These are phyloP conservation scores for Neonectria faginata DNA, from an alignment of 2,329 filamentous ascomycete genomes.

Conservation along the genomic window DNA sequence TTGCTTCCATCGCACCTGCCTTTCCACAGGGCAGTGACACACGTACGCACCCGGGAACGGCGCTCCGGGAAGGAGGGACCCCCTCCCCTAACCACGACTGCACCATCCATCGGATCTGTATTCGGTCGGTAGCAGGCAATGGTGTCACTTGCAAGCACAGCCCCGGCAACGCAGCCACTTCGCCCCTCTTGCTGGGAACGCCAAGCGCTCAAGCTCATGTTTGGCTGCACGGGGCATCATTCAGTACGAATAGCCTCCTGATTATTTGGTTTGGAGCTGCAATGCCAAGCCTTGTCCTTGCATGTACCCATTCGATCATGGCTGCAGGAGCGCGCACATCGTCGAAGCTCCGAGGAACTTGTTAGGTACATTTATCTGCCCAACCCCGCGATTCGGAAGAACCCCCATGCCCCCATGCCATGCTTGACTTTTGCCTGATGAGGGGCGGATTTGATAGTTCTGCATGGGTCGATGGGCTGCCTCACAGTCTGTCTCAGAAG, in stretches of 20 bases:
- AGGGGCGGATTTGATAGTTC: background rate
- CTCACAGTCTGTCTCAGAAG: slow-evolving; percentile 19
- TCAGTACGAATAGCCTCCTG: background rate
- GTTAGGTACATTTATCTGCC: background rate
- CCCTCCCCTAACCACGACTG: slow-evolving; percentile 3
- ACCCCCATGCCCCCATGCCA: background rate
- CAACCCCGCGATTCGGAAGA: slow-evolving; percentile 20
- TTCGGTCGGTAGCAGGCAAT: slow-evolving; percentile 7
- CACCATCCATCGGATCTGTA: background rate
- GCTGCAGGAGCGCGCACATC: slow-evolving; percentile 1
- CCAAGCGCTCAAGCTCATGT: slow-evolving; percentile 4
- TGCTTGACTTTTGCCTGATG: background rate
- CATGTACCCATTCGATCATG: background rate
- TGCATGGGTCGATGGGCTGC: slow-evolving; percentile 14
- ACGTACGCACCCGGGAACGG: background rate
- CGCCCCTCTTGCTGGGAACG: slow-evolving; percentile 18
- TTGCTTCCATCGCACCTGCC: background rate
- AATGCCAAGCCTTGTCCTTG: slow-evolving; percentile 10
- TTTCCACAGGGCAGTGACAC: background rate
- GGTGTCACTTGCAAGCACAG: slow-evolving; percentile 26
- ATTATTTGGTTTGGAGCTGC: background rate
- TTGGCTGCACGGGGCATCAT: no score
- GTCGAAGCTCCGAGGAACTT: background rate
- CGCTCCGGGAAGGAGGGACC: slow-evolving; percentile 6
- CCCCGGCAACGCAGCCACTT: slow-evolving; percentile 12